Evolutionary conservation across 768 basidiomycete species (phyloP).

Genomic region (Sistotremastrum niveocremeum): DNA sequence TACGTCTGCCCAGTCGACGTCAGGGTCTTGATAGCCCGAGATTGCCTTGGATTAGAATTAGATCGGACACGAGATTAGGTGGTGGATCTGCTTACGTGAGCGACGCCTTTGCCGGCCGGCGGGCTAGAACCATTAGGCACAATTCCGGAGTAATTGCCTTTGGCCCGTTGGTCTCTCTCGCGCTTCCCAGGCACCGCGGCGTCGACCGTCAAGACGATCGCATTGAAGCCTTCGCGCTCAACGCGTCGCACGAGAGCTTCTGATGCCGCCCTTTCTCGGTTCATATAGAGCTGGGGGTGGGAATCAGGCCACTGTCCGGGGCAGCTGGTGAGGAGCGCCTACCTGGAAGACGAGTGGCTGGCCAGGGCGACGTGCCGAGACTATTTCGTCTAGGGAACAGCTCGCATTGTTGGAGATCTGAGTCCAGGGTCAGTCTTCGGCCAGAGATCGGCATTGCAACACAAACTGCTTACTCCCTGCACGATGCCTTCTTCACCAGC

Average conservation of each 20-base stretch:
- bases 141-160: slow-evolving; percentile 12
- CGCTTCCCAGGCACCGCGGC: slow-evolving; percentile 30
- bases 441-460: background rate
- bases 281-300: slow-evolving; percentile 28
- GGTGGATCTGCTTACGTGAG: slow-evolving; percentile 10
- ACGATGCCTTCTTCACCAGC: slow-evolving; percentile 30
- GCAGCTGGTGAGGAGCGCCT: background rate
- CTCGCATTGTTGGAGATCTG: slow-evolving; percentile 21
- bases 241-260: slow-evolving; percentile 25
- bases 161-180: slow-evolving; percentile 20
- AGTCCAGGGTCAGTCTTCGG: background rate
- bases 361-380: slow-evolving; percentile 13
- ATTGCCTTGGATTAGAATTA: slow-evolving; percentile 11
- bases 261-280: slow-evolving; percentile 26
- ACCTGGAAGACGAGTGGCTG: slow-evolving; percentile 21
- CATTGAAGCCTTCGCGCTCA: slow-evolving; percentile 26
- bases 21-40: slow-evolving; percentile 19
- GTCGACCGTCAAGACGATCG: slow-evolving; percentile 37
- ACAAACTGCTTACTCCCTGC: slow-evolving; percentile 27
- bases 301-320: background rate
- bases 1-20: slow-evolving; percentile 22
- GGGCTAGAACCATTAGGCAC: slow-evolving; percentile 6
- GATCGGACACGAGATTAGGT: background rate
- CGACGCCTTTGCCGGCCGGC: slow-evolving; percentile 12
- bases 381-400: slow-evolving; percentile 19